These are phyloP conservation scores for Pseudoperonospora humuli DNA, from an alignment of 352 stramenopile species.

Conservation along the genomic window DNA sequence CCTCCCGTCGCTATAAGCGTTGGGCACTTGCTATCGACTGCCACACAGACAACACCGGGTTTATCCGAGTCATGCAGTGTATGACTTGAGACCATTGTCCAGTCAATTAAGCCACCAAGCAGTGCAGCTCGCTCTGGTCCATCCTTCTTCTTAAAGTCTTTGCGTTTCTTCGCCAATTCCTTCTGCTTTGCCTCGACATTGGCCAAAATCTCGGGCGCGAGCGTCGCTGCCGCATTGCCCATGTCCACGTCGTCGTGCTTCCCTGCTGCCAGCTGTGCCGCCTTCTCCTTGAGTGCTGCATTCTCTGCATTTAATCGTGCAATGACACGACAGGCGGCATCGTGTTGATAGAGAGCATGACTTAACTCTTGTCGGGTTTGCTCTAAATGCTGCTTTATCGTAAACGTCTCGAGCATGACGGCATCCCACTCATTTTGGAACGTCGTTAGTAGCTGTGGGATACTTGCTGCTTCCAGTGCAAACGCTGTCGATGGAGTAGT, in stretches of 20 bases:
- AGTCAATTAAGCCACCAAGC: conserved; percentile 23
- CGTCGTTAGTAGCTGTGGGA: conserved; percentile 54
- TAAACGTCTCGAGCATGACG: conserved; percentile 92
- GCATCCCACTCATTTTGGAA: conserved; percentile 93
- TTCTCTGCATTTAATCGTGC: conserved; percentile 85
- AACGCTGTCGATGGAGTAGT: conserved; percentile 8
- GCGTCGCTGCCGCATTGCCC: conserved; percentile 6
- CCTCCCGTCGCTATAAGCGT: conserved; percentile 57
- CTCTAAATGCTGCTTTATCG: conserved; percentile 90
- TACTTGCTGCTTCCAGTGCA: conserved; percentile 38
- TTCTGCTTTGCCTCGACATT: conserved; percentile 69
- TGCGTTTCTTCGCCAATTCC: conserved; percentile 56
- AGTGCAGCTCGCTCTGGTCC: conserved; percentile 34
- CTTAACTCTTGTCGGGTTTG: conserved; percentile 92
- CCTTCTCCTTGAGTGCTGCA: conserved; percentile 36
- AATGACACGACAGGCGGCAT: conserved; percentile 93
- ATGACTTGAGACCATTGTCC: conserved; percentile 42
- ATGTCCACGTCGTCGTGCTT: conserved; percentile 50
- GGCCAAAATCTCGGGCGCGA: conserved; percentile 34
- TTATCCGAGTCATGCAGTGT: conserved; percentile 70
- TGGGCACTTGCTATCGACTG: conserved; percentile 47
- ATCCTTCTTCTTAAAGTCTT: conserved; percentile 70
- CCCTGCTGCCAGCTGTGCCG: conserved; percentile 8
- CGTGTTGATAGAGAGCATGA: conserved; percentile 94
- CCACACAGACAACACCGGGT: conserved; percentile 50